phyloP scores from a whole-genome alignment of 2,329 filamentous ascomycete genomes.

The Plenodomus biglobosus region DNA sequence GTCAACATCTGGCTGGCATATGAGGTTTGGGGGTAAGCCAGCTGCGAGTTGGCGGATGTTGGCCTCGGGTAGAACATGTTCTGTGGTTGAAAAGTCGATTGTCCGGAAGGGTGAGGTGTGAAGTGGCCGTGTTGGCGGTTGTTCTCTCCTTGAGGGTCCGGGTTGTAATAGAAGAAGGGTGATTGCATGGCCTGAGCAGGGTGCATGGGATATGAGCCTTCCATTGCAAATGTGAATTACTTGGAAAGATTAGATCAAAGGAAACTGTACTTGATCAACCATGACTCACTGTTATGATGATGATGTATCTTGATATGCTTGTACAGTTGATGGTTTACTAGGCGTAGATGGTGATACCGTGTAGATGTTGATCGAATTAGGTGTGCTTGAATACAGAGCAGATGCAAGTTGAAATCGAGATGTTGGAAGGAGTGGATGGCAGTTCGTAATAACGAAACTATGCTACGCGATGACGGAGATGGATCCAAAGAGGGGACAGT shows the following conservation, averaged over 20 bases:
- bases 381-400: constrained; percentile 23
- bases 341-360: constrained; percentile 5
- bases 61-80: constrained; percentile 56
- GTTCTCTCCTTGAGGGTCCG: constrained; percentile 69
- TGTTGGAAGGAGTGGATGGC: constrained; percentile 45
- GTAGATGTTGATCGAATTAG: constrained; percentile 29
- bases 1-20: constrained; percentile 68
- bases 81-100: constrained; percentile 46
- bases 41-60: constrained; percentile 64
- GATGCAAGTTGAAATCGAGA: constrained; percentile 24
- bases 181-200: constrained; percentile 64
- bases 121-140: constrained; percentile 73
- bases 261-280: background rate
- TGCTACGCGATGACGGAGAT: constrained; percentile 31
- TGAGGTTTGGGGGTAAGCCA: constrained; percentile 52
- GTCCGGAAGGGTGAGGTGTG: constrained; percentile 56
- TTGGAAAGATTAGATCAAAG: constrained; percentile 9
- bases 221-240: constrained; percentile 56
- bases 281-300: background rate
- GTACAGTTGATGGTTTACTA: constrained; percentile 4
- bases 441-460: constrained; percentile 43
- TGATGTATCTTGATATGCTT: background rate
- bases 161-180: constrained; percentile 84
- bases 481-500: constrained; percentile 15
- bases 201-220: constrained; percentile 60